These are phyloP conservation scores for Zygoascus sp. DNA, from an alignment of 1,139 yeast genomes.

Conservation along the genomic window DNA sequence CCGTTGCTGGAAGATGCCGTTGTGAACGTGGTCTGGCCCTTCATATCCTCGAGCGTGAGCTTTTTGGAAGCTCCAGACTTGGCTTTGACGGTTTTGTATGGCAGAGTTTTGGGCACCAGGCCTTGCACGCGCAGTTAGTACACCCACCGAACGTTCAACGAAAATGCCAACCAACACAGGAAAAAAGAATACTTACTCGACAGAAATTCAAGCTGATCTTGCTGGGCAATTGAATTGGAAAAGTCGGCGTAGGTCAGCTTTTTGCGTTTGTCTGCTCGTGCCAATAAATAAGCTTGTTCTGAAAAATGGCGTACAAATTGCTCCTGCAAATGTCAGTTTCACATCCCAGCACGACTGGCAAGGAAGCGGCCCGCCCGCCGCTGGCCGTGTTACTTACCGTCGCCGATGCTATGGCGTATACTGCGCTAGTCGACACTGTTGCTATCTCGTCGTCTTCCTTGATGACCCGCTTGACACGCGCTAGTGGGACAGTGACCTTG, in stretches of 20 bases:
- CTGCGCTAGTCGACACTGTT: conserved; percentile 73
- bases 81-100: conserved; percentile 26
- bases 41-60: conserved; percentile 5
- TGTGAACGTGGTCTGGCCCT: conserved; percentile 17
- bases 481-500: conserved; percentile 50
- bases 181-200: conserved; percentile 28
- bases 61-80: conserved; percentile 3
- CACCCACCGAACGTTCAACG: neutral
- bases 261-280: conserved; percentile 66
- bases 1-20: conserved; percentile 3
- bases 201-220: conserved; percentile 66
- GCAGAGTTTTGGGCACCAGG: conserved; percentile 29
- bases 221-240: conserved; percentile 62
- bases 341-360: neutral
- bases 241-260: conserved; percentile 71
- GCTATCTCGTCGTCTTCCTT: conserved; percentile 81
- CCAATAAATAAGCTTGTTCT: conserved; percentile 70
- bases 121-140: conserved; percentile 12
- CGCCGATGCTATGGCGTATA: conserved; percentile 79
- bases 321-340: no score
- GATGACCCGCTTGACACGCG: conserved; percentile 78
- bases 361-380: no score
- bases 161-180: neutral
- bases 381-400: conserved; percentile 48
- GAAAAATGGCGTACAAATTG: conserved; percentile 73